Percentiles rank a stretch among this genome's conserved stretches.
phyloP scores from a whole-genome alignment of 2,329 filamentous ascomycete genomes.

The Aciculosporium take region DNA sequence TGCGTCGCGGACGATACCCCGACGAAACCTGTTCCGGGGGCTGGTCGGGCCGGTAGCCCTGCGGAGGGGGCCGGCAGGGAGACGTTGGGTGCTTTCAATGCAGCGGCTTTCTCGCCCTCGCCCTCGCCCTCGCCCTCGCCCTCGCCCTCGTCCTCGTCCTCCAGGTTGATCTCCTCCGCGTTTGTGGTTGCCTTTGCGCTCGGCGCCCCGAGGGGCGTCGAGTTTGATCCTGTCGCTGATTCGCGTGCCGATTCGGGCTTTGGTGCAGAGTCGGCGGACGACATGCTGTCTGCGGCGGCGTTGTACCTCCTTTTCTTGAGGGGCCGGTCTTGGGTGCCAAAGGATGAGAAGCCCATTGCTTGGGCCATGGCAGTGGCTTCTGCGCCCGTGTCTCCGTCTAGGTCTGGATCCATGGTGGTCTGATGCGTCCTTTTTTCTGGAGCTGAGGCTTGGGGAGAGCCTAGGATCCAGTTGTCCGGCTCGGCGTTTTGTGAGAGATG shows the following conservation, averaged over 20 bases:
- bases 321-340: constrained; percentile 40
- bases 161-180: constrained; percentile 31
- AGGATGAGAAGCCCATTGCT: constrained; percentile 60
- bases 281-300: constrained; percentile 31
- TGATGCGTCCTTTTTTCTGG: neutral
- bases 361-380: constrained; percentile 38
- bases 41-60: constrained; percentile 20
- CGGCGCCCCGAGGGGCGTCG: constrained; percentile 19
- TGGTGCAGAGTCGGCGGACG: neutral
- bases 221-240: constrained; percentile 23
- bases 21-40: constrained; percentile 7
- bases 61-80: constrained; percentile 18
- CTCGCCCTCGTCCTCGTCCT: constrained; percentile 16
- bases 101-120: neutral
- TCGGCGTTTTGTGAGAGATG: neutral
- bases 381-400: constrained; percentile 20
- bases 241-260: too few relatives aligned
- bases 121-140: constrained; percentile 10
- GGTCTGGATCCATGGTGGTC: constrained; percentile 8
- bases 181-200: constrained; percentile 16
- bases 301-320: constrained; percentile 57
- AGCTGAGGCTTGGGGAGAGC: too few relatives aligned
- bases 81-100: neutral
- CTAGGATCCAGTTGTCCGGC: neutral
- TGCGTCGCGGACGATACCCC: neutral